phyloP scores from a whole-genome alignment of 2,329 filamentous ascomycete species.

The Alternaria sp. region DNA sequence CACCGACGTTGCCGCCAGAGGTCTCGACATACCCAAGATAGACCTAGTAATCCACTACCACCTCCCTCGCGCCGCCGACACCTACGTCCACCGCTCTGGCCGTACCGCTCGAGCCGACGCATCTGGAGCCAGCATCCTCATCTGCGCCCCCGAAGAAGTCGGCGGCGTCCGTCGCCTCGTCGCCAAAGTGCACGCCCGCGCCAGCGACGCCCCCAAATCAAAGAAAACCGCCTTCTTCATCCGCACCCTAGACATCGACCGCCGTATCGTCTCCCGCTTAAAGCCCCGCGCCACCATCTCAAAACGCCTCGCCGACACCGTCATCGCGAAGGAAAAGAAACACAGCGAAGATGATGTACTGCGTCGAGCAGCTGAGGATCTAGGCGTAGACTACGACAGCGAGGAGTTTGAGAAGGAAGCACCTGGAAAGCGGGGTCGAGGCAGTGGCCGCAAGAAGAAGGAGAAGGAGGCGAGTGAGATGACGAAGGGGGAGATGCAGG shows the following conservation, averaged over 20 bases:
- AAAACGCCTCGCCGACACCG: slow-evolving; percentile 85
- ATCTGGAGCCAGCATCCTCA: slow-evolving; percentile 80
- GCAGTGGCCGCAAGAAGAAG: slow-evolving; percentile 74
- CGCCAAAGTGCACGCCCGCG: slow-evolving; percentile 79
- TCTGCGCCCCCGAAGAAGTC: slow-evolving; percentile 92
- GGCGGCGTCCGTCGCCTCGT: slow-evolving; percentile 81
- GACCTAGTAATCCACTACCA: slow-evolving; percentile 95
- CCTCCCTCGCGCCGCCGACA: slow-evolving; percentile 86
- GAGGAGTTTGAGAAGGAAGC: slow-evolving; percentile 75
- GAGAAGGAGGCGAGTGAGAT: slow-evolving; percentile 72
- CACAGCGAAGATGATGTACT: slow-evolving; percentile 85
- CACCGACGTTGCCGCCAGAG: slow-evolving; percentile 91
- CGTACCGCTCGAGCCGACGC: slow-evolving; percentile 85
- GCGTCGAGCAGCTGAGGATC: slow-evolving; percentile 81
- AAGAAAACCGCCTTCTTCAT: slow-evolving; percentile 70
- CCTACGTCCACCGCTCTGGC: slow-evolving; percentile 93
- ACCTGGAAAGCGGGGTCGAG: slow-evolving; percentile 65
- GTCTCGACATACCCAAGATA: slow-evolving; percentile 89
- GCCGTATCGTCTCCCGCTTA: slow-evolving; percentile 75
- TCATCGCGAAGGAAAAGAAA: slow-evolving; percentile 85
- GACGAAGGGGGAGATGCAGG: slow-evolving; percentile 75
- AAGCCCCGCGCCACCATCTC: slow-evolving; percentile 79
- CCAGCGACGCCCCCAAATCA: slow-evolving; percentile 54
- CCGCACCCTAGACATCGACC: slow-evolving; percentile 81
- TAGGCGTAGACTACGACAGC: slow-evolving; percentile 92